Base-by-base conservation (phyloP, 2,329 filamentous ascomycete species). In the Fusarium secorum region DNA sequence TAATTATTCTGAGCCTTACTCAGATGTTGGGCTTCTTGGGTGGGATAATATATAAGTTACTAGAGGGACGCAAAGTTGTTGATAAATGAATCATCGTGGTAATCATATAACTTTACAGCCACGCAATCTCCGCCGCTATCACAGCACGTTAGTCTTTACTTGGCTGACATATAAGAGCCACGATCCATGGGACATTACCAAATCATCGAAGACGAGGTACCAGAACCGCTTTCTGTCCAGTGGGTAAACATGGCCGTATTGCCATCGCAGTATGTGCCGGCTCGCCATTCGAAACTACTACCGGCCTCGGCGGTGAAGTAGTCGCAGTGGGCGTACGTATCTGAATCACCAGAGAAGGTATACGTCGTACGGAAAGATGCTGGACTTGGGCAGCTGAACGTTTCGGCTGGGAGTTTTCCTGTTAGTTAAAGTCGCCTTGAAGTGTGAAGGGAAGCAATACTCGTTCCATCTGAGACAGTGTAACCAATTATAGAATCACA, bases 61-160 rank as follows among this genome's bases (percentile, higher is more conserved):
- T n/a, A n/a, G n/a, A n/a, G n/a, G n/a, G n/a, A n/a, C n/a, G n/a
- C n/a, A n/a, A n/a, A n/a, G n/a, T n/a, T n/a, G n/a, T n/a, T n/a
- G n/a, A n/a, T n/a, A n/a, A n/a, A n/a, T n/a, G n/a, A n/a, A 30
- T 30, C 26, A 0, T 46, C 26, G 0, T 0, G 26, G 20, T 46
- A 2, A 5, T 46, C 44, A 10, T 46, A 46, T 1, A 46, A n/a
- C 20, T 1, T n/a, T 1, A 46, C 18, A 1, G 10, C 20, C 26
- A 46, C 44, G 3, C 44, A 46, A 6, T 46, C 26, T 0, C 44
- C 44, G 20, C 4, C 0, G 18, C 42, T 45, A 28, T 9, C 8
- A 0, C 5, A 44, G 11, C 11, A 14, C 14, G 7, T 44, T 4
- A 44, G 41, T 24, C 2, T 41, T 3, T 22, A 7, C n/a, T 11